A percentile compares a stretch with the other conserved stretches of the same genome.
These are phyloP conservation scores for Sclerotinia nivalis DNA, from an alignment of 2,329 filamentous ascomycete genomes.

Conservation along the genomic window DNA sequence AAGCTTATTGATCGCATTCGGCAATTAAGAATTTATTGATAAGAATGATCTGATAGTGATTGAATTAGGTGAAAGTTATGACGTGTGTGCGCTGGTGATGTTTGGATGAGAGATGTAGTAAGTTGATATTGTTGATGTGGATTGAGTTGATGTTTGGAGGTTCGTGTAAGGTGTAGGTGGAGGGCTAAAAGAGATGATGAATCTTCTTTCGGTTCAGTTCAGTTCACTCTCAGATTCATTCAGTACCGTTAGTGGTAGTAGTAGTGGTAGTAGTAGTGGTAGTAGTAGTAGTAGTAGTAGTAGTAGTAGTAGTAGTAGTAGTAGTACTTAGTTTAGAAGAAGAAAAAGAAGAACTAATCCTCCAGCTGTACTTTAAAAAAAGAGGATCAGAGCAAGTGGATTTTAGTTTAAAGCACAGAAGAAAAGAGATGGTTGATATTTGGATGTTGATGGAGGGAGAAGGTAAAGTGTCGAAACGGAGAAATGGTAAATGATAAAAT, in stretches of 20 bases:
- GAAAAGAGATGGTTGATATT: not conserved
- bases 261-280: not conserved
- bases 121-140: constrained; percentile 1
- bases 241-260: not conserved
- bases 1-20: constrained; percentile 20
- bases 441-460: too few relatives aligned
- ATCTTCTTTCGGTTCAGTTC: not conserved
- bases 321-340: not conserved
- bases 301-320: not conserved
- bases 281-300: not conserved
- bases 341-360: not conserved
- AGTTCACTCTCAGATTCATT: not conserved
- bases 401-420: not conserved
- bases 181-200: not conserved
- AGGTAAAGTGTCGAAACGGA: not conserved
- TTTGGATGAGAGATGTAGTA: not conserved
- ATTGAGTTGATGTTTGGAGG: not conserved
- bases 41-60: not conserved
- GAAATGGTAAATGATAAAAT: not conserved
- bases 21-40: not conserved
- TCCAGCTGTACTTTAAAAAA: not conserved
- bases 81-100: not conserved
- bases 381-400: not conserved
- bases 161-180: not conserved
- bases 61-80: not conserved